A percentile compares a stretch with the other conserved stretches of the same genome.
Evolutionary conservation across 2,329 filamentous ascomycete species (phyloP).

Genomic region (Scolecobasidium constrictum): DNA sequence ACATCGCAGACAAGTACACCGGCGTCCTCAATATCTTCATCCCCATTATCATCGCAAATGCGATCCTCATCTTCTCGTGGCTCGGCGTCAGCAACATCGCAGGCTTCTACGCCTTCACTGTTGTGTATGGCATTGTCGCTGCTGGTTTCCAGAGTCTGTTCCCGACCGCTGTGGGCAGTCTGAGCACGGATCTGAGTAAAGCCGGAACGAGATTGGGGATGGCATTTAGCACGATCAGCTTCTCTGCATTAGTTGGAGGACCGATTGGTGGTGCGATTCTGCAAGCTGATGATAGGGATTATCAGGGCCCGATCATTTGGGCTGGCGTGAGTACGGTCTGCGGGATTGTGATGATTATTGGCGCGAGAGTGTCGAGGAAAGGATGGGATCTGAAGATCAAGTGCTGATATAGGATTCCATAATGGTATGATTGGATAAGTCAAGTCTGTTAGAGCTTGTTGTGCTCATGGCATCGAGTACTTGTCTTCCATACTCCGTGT

Average conservation of each 20-base stretch:
- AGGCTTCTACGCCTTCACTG: conserved; percentile 51
- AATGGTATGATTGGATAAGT: too few relatives aligned
- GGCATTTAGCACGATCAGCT: conserved; percentile 42
- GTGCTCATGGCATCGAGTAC: too few relatives aligned
- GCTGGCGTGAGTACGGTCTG: not conserved
- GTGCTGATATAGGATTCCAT: too few relatives aligned
- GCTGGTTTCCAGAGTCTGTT: conserved; percentile 57
- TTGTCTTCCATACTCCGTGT: too few relatives aligned
- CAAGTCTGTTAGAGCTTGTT: too few relatives aligned
- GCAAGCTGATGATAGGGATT: conserved; percentile 4
- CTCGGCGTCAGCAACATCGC: conserved; percentile 39
- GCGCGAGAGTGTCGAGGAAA: conserved; percentile 5
- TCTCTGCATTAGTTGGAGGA: conserved; percentile 25
- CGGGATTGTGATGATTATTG: conserved; percentile 3
- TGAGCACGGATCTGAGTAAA: conserved; percentile 43
- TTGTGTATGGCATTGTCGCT: conserved; percentile 52
- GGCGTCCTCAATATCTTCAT: conserved; percentile 53
- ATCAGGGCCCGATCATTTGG: conserved; percentile 6
- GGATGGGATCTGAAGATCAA: conserved; percentile 8
- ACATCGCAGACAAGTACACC: conserved; percentile 44
- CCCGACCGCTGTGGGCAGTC: conserved; percentile 47
- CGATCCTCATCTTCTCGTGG: conserved; percentile 44
- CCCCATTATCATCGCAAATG: conserved; percentile 33
- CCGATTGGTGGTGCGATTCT: conserved; percentile 11
- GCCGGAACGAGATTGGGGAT: conserved; percentile 47